Evolutionary conservation across 1,284 basidiomycete species (phyloP), one percentile per base, ranked within the genome.

Genomic region (Athelia psychrophila): DNA sequence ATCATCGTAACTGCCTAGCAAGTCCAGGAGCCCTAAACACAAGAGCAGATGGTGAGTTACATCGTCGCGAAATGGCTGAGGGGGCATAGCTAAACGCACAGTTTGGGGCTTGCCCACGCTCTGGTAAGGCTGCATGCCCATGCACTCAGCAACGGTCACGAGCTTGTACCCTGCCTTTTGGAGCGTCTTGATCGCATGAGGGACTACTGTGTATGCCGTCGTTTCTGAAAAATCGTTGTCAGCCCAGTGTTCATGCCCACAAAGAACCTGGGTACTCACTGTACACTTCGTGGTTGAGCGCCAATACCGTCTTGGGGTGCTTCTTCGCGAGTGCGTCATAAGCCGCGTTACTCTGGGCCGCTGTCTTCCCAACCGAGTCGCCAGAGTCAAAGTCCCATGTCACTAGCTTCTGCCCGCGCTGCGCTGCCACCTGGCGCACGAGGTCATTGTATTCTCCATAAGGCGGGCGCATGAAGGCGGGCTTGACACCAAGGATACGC

Each of bases 401-500:
- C 3, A 68, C 68, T 20, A 75, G 52, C 0, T 57, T 58, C 56
- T 77, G 75, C 6, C 67, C 67, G 36, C 80, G 71, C 32, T 67
- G 55, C 23, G 54, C 56, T 33, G 80, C 70, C 5, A 75, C 77
- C 35, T 73, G 60, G 18, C 75, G 66, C 4, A 79, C 78, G 5
- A 69, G 61, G 57, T 80, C 64, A 59, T 83, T 80, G 65, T 76
- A 76, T 52, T 63, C 68, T 9, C 81, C 80, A 63, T 75, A 83
- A 25, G 73, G 73, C 48, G 74, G 74, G 36, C 75, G 67, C 65
- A 76, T 71, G 64, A 80, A 78, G 2, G 72, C 71, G 2, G 78
- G 77, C 48, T 66, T 68, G 27, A 74, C 66, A 25, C 76, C 77
- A 9, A 50, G 49, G 35, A 40, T 5, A 44, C 38, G 45, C 44